These are phyloP conservation scores for Phytophthora melonis DNA, from an alignment of 352 stramenopile genomes.

Conservation along the genomic window DNA sequence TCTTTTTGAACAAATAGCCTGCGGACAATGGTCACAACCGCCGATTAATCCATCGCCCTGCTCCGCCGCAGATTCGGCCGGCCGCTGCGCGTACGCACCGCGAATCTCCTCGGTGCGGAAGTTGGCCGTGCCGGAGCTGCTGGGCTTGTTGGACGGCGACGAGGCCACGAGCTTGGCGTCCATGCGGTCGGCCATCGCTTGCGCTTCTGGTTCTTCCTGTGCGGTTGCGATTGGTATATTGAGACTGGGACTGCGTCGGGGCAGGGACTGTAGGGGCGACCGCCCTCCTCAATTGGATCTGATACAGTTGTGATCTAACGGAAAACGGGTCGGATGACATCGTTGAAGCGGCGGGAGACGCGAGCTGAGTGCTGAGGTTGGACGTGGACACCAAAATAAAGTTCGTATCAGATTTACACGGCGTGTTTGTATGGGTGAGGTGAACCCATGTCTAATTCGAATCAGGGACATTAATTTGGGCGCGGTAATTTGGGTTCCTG, in stretches of 20 bases:
- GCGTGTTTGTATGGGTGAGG: conserved; percentile 18
- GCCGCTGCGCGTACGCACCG: conserved; percentile 31
- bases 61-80: neutral
- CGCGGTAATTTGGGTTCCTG: neutral
- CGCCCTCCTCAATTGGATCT: neutral
- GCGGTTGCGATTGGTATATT: conserved; percentile 32
- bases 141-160: conserved; percentile 52
- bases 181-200: conserved; percentile 39
- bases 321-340: conserved; percentile 23
- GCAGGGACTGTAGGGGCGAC: conserved; percentile 17
- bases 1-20: conserved; percentile 96
- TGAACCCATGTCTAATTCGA: conserved; percentile 33
- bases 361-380: neutral
- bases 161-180: conserved; percentile 58
- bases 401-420: conserved; percentile 31
- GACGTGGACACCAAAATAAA: conserved; percentile 19
- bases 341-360: conserved; percentile 15
- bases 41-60: conserved; percentile 8
- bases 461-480: conserved; percentile 18
- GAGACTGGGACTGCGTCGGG: conserved; percentile 12
- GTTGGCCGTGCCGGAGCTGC: conserved; percentile 66
- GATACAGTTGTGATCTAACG: neutral
- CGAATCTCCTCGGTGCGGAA: conserved; percentile 81
- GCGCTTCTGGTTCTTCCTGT: conserved; percentile 24
- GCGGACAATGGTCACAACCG: conserved; percentile 9